phyloP scores from a whole-genome alignment of 495 filamentous ascomycete genomes.

The Massariosphaeria phaeospora region DNA sequence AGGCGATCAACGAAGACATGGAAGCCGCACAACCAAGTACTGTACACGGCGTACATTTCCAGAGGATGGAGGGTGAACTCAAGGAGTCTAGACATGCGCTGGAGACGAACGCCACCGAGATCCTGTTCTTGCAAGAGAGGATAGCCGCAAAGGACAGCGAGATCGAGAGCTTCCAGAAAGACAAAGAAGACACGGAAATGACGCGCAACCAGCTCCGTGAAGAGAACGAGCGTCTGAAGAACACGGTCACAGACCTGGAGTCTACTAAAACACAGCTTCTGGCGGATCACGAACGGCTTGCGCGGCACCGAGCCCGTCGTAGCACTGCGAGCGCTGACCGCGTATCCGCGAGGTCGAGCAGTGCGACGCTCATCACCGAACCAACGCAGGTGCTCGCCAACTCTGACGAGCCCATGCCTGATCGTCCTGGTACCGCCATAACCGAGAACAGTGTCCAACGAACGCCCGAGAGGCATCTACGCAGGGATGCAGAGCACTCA shows the following conservation, averaged over 20 bases:
- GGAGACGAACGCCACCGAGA: neutral
- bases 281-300: conserved; percentile 23
- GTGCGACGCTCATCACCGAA: conserved; percentile 21
- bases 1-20: conserved; percentile 24
- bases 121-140: conserved; percentile 1
- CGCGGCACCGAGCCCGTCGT: conserved; percentile 13
- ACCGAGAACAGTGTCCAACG: neutral
- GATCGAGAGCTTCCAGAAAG: neutral
- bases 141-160: neutral
- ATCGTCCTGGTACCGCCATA: conserved; percentile 3
- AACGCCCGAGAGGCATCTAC: neutral
- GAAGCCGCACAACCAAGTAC: conserved; percentile 19
- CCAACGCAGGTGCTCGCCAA: neutral
- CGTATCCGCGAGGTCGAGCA: conserved; percentile 21
- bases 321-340: conserved; percentile 5
- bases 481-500: neutral
- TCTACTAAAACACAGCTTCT: conserved; percentile 21
- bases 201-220: neutral
- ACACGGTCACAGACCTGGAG: conserved; percentile 9
- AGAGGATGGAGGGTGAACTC: conserved; percentile 20
- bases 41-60: conserved; percentile 22
- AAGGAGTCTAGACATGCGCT: conserved; percentile 11
- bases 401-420: conserved; percentile 10
- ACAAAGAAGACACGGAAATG: neutral
- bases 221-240: conserved; percentile 13